phyloP scores from a whole-genome alignment of 2,329 filamentous ascomycete genomes.

The Dactylellina sp. region DNA sequence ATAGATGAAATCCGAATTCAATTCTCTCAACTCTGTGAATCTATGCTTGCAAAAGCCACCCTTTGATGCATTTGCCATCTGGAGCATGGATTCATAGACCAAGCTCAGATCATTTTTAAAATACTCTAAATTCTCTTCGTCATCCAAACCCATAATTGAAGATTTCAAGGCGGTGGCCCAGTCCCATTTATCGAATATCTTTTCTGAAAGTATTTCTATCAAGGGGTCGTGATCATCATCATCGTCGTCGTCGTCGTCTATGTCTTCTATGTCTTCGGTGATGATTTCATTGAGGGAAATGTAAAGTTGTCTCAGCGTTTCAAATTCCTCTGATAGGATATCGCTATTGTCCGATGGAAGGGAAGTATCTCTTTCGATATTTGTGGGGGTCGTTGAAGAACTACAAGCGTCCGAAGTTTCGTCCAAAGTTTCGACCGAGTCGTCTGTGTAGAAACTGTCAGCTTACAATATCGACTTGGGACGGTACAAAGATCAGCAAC shows the following conservation, averaged over 20 bases:
- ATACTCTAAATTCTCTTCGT: neutral
- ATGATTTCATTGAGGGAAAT: neutral
- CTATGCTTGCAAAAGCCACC: neutral
- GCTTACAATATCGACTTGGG: no score
- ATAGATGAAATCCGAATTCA: neutral
- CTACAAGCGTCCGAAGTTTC: no score
- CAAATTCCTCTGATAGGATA: no score
- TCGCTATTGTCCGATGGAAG: no score
- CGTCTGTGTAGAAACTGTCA: no score
- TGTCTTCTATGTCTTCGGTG: neutral
- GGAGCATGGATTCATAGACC: neutral
- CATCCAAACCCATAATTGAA: neutral
- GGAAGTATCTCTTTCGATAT: no score
- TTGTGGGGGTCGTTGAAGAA: no score
- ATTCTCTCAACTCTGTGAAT: neutral
- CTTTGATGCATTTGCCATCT: neutral
- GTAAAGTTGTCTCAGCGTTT: no score
- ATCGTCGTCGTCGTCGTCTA: neutral
- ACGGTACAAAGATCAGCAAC: no score
- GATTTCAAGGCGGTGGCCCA: neutral
- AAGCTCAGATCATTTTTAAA: neutral
- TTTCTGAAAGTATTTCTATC: neutral
- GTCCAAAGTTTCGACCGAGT: no score
- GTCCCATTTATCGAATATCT: constrained; percentile 4
- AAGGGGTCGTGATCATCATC: no score